A percentile compares a stretch with the other conserved stretches of the same genome.
phyloP scores from a whole-genome alignment of 2,329 filamentous ascomycete genomes.

The Orbilia ellipsospora region DNA sequence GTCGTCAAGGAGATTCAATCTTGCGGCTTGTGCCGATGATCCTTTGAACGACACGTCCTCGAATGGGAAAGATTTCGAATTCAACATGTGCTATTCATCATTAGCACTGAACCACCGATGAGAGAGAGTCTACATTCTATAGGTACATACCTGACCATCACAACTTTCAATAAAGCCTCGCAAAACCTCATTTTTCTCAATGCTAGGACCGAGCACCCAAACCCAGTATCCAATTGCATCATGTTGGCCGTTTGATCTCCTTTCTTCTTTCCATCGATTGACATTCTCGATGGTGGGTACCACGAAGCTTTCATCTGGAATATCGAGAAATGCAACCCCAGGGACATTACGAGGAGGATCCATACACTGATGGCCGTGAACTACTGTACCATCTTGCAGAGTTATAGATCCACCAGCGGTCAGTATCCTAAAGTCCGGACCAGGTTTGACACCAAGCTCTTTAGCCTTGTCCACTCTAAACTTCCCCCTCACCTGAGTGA shows the following conservation, averaged over 20 bases:
- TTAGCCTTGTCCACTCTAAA: slow-evolving; percentile 76
- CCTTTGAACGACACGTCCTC: slow-evolving; percentile 79
- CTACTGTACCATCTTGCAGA: slow-evolving; percentile 72
- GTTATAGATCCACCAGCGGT: slow-evolving; percentile 72
- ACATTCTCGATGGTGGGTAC: slow-evolving; percentile 69
- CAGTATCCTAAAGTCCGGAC: slow-evolving; percentile 71
- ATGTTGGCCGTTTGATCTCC: slow-evolving; percentile 72
- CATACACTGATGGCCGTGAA: slow-evolving; percentile 90
- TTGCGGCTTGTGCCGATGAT: slow-evolving; percentile 73
- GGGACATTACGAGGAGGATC: slow-evolving; percentile 74
- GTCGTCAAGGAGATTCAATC: slow-evolving; percentile 77
- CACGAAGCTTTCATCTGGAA: slow-evolving; percentile 75
- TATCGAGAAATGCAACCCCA: slow-evolving; percentile 82
- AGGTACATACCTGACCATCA: slow-evolving; percentile 62
- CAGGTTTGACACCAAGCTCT: slow-evolving; percentile 72
- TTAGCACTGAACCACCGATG: neutral
- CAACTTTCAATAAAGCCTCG: slow-evolving; percentile 73
- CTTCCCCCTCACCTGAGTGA: slow-evolving; percentile 79
- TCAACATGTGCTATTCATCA: slow-evolving; percentile 74
- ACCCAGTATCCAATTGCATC: slow-evolving; percentile 74
- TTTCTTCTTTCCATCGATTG: slow-evolving; percentile 75
- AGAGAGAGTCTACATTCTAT: slow-evolving; percentile 60
- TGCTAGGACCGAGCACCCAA: slow-evolving; percentile 81
- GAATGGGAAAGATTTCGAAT: slow-evolving; percentile 77
- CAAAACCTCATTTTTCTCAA: slow-evolving; percentile 73